Conservation (phyloP, 2,329 filamentous ascomycete species). For the Aspergillus neotritici region DNA sequence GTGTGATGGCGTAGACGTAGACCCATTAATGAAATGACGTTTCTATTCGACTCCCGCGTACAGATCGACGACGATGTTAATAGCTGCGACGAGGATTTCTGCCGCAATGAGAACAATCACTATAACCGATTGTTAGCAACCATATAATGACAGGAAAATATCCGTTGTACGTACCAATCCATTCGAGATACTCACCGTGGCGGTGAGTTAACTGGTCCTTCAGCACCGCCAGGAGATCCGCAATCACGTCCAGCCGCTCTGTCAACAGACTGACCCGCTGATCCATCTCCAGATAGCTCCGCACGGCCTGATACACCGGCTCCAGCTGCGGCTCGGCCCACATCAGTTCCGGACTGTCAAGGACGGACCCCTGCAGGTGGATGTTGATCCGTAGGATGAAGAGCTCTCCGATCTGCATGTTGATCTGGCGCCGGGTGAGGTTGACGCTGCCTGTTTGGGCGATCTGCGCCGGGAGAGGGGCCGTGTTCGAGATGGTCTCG, state of each 20-base stretch:
- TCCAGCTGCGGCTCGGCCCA: constrained; percentile 97
- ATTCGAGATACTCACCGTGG: constrained; percentile 82
- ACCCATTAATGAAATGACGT: background rate
- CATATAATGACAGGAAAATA: background rate
- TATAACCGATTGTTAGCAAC: constrained; percentile 31
- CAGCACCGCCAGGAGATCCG: constrained; percentile 82
- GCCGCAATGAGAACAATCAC: constrained; percentile 94
- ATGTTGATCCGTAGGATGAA: constrained; percentile 98
- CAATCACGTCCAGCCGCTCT: constrained; percentile 86
- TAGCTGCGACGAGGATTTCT: constrained; percentile 84
- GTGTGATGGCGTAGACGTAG: background rate
- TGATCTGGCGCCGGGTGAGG: constrained; percentile 82
- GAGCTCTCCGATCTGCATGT: constrained; percentile 98
- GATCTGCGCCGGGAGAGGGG: constrained; percentile 88
- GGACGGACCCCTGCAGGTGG: constrained; percentile 90
- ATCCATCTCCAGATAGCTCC: constrained; percentile 97
- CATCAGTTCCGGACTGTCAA: constrained; percentile 95
- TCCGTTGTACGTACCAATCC: constrained; percentile 64
- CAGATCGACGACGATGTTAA: constrained; percentile 93
- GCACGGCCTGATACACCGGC: constrained; percentile 90
- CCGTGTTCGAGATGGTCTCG: constrained; percentile 86
- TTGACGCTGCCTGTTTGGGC: constrained; percentile 88
- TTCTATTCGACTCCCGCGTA: constrained; percentile 62
- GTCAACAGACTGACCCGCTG: constrained; percentile 85
- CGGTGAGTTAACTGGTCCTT: constrained; percentile 95